Conservation (phyloP, 176 grass and related monocot species). For the Carex kokanica region DNA sequence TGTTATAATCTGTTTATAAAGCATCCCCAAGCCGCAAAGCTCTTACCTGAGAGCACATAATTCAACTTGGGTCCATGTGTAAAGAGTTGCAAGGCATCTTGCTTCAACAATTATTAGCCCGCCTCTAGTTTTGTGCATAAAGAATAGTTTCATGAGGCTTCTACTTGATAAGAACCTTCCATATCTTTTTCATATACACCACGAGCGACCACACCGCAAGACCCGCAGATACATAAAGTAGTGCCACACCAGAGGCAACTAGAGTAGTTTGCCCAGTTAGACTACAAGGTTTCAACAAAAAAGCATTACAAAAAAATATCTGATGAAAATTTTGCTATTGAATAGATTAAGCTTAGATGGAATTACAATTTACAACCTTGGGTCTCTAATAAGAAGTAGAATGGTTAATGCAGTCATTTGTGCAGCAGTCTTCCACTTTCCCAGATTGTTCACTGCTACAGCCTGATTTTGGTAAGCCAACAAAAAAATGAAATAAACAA, state of each 20-base stretch:
- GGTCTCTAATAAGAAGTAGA: constrained; percentile 79
- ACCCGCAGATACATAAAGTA: constrained; percentile 85
- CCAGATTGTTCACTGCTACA: constrained; percentile 87
- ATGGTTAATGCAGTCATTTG: constrained; percentile 87
- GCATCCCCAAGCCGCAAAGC: constrained; percentile 9
- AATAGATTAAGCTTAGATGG: background rate
- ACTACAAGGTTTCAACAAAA: constrained; percentile 35
- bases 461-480: constrained; percentile 41
- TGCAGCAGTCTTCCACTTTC: constrained; percentile 94
- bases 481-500: constrained; percentile 36
- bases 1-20: constrained; percentile 10
- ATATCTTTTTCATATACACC: constrained; percentile 96
- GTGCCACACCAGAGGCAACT: constrained; percentile 44
- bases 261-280: constrained; percentile 44
- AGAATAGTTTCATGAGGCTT: background rate
- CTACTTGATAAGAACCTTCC: constrained; percentile 82
- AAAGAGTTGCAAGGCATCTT: background rate
- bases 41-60: background rate
- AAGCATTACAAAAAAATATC: background rate
- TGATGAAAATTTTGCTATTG: background rate
- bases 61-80: background rate
- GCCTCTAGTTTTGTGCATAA: background rate
- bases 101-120: background rate
- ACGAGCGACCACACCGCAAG: constrained; percentile 91
- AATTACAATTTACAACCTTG: constrained; percentile 56